Percentiles rank a stretch among this genome's conserved stretches.
phyloP scores from a whole-genome alignment of 441 rosid genomes.

The Rhodomyrtus psidioides region DNA sequence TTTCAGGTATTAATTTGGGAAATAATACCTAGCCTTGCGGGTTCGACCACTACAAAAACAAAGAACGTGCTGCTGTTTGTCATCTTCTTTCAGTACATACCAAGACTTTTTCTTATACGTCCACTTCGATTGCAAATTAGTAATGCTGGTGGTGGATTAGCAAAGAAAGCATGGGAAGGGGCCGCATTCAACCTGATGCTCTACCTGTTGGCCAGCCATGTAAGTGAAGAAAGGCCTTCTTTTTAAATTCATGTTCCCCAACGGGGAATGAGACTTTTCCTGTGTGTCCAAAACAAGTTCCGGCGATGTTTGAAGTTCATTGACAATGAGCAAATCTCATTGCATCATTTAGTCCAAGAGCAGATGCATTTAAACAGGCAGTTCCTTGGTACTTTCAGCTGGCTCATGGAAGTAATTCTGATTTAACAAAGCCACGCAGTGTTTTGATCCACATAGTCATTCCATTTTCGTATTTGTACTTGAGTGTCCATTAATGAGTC shows the following conservation, averaged over 20 bases:
- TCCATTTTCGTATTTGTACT: not conserved
- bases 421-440: not conserved
- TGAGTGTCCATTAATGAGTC: not conserved
- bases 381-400: not conserved
- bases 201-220: slow-evolving; percentile 91
- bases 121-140: slow-evolving; percentile 73
- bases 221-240: slow-evolving; percentile 20
- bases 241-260: not conserved
- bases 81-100: slow-evolving; percentile 69
- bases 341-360: not conserved
- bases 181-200: slow-evolving; percentile 84
- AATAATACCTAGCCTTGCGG: slow-evolving; percentile 53
- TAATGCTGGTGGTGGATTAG: slow-evolving; percentile 69
- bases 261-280: not conserved
- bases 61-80: slow-evolving; percentile 69
- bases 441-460: not conserved
- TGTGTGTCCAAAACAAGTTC: not conserved
- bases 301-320: not conserved
- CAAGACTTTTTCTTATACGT: slow-evolving; percentile 48
- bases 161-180: slow-evolving; percentile 87
- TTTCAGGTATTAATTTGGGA: slow-evolving; percentile 74
- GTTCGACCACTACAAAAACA: slow-evolving; percentile 59
- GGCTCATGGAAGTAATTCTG: not conserved
- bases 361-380: not conserved
- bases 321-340: not conserved